A percentile compares a stretch with the other conserved stretches of the same genome.
Evolutionary conservation across 768 basidiomycete species (phyloP).

Genomic region (Termitomyces sp.): DNA sequence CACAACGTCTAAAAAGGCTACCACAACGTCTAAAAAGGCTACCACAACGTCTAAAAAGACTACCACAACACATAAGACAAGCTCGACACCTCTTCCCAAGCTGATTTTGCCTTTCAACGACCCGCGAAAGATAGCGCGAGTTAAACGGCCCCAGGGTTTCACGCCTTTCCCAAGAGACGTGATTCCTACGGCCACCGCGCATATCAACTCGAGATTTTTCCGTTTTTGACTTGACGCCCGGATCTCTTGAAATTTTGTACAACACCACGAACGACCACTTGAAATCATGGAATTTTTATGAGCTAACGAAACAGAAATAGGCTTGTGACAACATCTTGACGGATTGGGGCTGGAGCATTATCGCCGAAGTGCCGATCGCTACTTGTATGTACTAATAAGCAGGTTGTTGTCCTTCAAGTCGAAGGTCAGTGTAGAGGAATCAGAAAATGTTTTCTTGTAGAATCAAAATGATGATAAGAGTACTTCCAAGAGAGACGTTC

Average conservation of each 20-base stretch:
- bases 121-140: conserved; percentile 27
- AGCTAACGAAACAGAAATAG: neutral
- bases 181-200: conserved; percentile 5
- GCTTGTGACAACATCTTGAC: neutral
- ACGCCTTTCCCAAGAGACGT: conserved; percentile 11
- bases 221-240: conserved; percentile 9
- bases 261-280: neutral
- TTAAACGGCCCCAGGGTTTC: conserved; percentile 22
- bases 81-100: conserved; percentile 7
- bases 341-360: neutral
- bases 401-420: neutral
- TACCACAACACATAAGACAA: neutral
- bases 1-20: neutral
- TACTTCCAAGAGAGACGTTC: neutral
- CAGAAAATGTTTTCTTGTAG: neutral
- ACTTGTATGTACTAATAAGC: neutral
- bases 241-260: neutral
- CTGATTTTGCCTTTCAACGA: conserved; percentile 19
- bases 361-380: neutral
- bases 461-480: neutral
- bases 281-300: neutral
- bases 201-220: conserved; percentile 22
- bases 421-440: neutral
- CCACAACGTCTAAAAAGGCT: neutral
- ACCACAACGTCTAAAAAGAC: conserved; percentile 1